A percentile compares a stretch with the other conserved stretches of the same genome.
Evolutionary conservation across 176 grass and related monocot genomes (phyloP).

Genomic region (Rhynchospora tenuis): DNA sequence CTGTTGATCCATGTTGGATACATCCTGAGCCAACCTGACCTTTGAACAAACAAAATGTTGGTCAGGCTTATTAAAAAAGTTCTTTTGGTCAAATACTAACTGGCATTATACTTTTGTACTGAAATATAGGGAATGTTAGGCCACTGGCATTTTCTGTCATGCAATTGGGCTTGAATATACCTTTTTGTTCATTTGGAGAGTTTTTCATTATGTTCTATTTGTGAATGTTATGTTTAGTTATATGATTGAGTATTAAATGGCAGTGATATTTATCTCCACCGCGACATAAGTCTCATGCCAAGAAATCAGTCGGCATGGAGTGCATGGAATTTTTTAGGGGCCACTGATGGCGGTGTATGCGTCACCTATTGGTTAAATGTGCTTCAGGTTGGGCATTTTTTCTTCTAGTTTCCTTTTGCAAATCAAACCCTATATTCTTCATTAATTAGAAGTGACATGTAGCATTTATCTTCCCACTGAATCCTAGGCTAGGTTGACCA

Average conservation of each 20-base stretch:
- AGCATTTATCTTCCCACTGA: background rate
- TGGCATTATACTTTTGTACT: too few species aligned
- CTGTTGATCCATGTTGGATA: too few species aligned
- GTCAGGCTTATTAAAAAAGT: too few species aligned
- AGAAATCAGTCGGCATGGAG: conserved; percentile 75
- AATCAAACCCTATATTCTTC: background rate
- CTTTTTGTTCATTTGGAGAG: too few species aligned
- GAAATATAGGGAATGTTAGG: too few species aligned
- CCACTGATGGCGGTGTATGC: conserved; percentile 46
- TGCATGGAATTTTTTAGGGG: conserved; percentile 84
- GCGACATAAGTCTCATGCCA: conserved; percentile 70
- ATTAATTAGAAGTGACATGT: background rate
- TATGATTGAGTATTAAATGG: conserved; percentile 9
- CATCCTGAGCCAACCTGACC: too few species aligned
- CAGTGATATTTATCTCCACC: conserved; percentile 90
- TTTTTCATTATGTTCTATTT: background rate
- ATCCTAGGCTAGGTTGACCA: background rate
- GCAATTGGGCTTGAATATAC: too few species aligned
- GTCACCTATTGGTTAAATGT: conserved; percentile 93
- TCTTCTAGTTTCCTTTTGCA: background rate
- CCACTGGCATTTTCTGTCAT: too few species aligned
- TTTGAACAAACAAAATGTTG: too few species aligned
- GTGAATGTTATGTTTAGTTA: background rate
- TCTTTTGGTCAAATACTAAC: too few species aligned
- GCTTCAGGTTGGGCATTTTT: conserved; percentile 49